A percentile compares a stretch with the other conserved stretches of the same genome.
Conservation (phyloP, 257 asterid genomes). For the Coffea eugenioides region DNA sequence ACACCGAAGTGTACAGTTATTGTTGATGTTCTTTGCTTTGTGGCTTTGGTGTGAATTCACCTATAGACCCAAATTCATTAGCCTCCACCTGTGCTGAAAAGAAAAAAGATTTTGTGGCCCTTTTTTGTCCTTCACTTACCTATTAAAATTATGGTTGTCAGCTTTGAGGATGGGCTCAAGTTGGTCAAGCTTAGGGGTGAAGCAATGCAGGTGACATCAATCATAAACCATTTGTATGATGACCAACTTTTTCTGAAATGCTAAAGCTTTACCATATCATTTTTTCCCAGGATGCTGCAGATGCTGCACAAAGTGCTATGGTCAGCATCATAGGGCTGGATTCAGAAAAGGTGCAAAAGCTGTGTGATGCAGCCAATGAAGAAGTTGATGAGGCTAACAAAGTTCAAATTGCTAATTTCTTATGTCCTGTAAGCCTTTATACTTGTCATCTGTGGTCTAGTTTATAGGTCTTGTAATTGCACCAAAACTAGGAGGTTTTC, state of each 20-base stretch:
- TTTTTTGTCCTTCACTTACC: neutral
- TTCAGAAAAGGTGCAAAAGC: constrained; percentile 84
- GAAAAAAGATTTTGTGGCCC: neutral
- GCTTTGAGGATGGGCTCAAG: constrained; percentile 97
- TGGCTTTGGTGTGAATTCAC: neutral
- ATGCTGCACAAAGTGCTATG: constrained; percentile 95
- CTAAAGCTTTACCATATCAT: constrained; percentile 12
- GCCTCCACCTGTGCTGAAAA: neutral
- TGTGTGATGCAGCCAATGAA: constrained; percentile 96
- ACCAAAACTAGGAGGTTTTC: too few species aligned
- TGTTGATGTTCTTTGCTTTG: neutral
- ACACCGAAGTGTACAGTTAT: neutral
- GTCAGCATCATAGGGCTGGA: constrained; percentile 94
- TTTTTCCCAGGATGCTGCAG: constrained; percentile 78
- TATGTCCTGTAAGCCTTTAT: constrained; percentile 71
- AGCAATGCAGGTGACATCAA: constrained; percentile 84
- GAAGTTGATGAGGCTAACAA: constrained; percentile 86
- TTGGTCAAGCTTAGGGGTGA: constrained; percentile 86
- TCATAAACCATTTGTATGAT: neutral
- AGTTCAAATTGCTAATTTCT: constrained; percentile 96
- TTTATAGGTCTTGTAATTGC: neutral
- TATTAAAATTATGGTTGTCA: constrained; percentile 32
- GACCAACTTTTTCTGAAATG: neutral
- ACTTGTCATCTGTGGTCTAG: neutral
- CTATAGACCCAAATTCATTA: neutral